Conservation (phyloP, 208 protist species). For the Trypanosoma cruzi region DNA sequence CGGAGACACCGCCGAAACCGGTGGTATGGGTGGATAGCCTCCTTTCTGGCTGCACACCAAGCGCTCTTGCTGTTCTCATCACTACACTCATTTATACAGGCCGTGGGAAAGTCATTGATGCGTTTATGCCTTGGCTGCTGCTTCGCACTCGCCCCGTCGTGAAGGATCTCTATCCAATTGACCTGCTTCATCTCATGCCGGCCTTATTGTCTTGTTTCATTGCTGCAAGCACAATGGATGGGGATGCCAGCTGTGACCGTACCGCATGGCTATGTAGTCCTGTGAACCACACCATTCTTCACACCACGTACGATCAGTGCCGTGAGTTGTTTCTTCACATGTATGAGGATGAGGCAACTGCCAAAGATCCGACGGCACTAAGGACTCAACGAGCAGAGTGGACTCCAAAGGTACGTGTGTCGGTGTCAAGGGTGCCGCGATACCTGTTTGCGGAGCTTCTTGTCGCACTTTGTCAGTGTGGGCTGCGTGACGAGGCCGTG, state of each 20-base stretch:
- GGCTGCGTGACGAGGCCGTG: constrained; percentile 44
- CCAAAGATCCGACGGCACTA: not conserved
- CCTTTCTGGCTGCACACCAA: constrained; percentile 48
- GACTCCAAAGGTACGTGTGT: constrained; percentile 44
- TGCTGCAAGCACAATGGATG: not conserved
- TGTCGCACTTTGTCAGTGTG: constrained; percentile 38
- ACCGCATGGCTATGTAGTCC: constrained; percentile 8
- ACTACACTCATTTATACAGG: constrained; percentile 36
- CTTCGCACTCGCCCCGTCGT: constrained; percentile 33
- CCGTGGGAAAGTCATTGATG: constrained; percentile 15
- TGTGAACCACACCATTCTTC: constrained; percentile 33
- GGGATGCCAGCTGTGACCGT: not conserved
- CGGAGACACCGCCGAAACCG: constrained; percentile 1
- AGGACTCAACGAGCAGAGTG: constrained; percentile 36
- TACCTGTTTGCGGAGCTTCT: constrained; percentile 57
- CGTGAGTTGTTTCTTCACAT: constrained; percentile 68
- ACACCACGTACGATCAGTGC: constrained; percentile 73
- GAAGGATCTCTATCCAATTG: constrained; percentile 70
- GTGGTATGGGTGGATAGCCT: constrained; percentile 31
- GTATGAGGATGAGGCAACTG: constrained; percentile 39
- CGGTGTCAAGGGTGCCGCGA: constrained; percentile 49
- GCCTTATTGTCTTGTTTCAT: constrained; percentile 38
- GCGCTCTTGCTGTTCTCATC: constrained; percentile 57
- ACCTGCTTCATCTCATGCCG: constrained; percentile 63
- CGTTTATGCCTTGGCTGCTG: constrained; percentile 63